Percentiles rank a stretch among this genome's conserved stretches.
phyloP scores from a whole-genome alignment of 2,329 filamentous ascomycete genomes.

The Anisogramma anomala region DNA sequence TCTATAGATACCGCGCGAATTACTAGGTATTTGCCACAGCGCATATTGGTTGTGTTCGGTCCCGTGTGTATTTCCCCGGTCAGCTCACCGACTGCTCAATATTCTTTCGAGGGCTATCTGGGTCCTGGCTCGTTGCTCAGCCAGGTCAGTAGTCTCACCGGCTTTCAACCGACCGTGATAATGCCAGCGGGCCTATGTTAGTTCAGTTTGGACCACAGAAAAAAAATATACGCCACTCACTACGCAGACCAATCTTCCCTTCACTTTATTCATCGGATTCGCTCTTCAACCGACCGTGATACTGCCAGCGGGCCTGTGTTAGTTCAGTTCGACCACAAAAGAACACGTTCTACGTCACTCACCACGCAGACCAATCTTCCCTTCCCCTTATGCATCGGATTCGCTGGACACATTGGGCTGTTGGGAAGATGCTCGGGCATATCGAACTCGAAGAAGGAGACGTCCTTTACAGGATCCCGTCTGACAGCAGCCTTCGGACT shows the following conservation, averaged over 20 bases:
- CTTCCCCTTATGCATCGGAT: constrained; percentile 31
- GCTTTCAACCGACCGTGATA: constrained; percentile 14
- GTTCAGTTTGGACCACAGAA: not conserved
- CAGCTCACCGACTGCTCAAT: too few species aligned
- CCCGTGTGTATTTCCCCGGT: too few species aligned
- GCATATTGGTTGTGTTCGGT: too few species aligned
- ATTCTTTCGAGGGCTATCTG: too few species aligned
- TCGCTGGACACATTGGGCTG: constrained; percentile 41
- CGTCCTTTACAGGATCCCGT: constrained; percentile 15
- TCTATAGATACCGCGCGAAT: too few species aligned
- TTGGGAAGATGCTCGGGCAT: constrained; percentile 39
- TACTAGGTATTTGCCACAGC: too few species aligned
- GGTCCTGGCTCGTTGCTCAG: too few species aligned
- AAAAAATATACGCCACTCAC: too few species aligned
- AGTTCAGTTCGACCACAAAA: not conserved
- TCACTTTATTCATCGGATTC: constrained; percentile 32
- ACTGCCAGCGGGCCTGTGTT: constrained; percentile 2
- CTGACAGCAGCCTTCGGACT: constrained; percentile 16
- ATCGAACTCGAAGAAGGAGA: constrained; percentile 33
- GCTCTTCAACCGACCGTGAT: constrained; percentile 14
- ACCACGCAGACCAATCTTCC: constrained; percentile 37
- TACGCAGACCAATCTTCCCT: constrained; percentile 39
- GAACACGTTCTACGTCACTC: too few species aligned
- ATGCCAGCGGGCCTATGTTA: constrained; percentile 1
- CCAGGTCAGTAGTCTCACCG: too few species aligned